Base-by-base conservation (phyloP, 768 basidiomycete genomes). In the Lanmaoa rubissima region DNA sequence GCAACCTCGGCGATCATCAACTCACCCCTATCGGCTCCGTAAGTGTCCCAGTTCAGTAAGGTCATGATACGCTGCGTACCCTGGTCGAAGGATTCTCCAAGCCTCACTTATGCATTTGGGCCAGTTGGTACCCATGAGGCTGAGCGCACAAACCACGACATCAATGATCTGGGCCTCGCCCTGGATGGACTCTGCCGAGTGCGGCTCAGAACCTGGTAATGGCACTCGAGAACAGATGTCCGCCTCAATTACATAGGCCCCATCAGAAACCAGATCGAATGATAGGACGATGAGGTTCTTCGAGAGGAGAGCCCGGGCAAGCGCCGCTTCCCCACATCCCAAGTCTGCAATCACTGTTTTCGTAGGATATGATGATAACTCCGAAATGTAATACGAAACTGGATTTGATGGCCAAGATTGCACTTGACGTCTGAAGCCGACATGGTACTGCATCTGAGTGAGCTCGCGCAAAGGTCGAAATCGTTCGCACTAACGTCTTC, bases 101-200 rank as follows among this genome's bases (percentile, higher is more conserved):
- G 91, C 89, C 70, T 99, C 95, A 28, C 88, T 80, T 28, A 98
- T 80, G 64, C 92, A 92, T 44, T 79, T 80, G n/a, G 91, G 82
- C 97, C 97, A 99, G 68, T 99, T 98, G 16, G 86, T 90, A 34
- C 92, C 90, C 97, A 99, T 99, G 60, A 99, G 78, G 66, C 95
- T 98, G 61, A 99, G 79, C 24, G 95, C 92, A 69, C 94, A 98
- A 24, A 98, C 87, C 8, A 85, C 94, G 7, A 93, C 86, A 68
- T 99, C 95, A 2, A 94, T 92, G 3, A 98, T 71, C 60, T 92
- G 87, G 1, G 85, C 92, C 50, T 82, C 79, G 31, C 82, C 84
- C 36, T 76, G 71, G 5, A 73, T 73, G 39, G 75, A 73, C 41
- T 72, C 72, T 16, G 70, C 62, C 7, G 72, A 75, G 17, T 59